Evolutionary conservation across 352 stramenopile species (phyloP).

Genomic region (Saprolegnia parasitica): DNA sequence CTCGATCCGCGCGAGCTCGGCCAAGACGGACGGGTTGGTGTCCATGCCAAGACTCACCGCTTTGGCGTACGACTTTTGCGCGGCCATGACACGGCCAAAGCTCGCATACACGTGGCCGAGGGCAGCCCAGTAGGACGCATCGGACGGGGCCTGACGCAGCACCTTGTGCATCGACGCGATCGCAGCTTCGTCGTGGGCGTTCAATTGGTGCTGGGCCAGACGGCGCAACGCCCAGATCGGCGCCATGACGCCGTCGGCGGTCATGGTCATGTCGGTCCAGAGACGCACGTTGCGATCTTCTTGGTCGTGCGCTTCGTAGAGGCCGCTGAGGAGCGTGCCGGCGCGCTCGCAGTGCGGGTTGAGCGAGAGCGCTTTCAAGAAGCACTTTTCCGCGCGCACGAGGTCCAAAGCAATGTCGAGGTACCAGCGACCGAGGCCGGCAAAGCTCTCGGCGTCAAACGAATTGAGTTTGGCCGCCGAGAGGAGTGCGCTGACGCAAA

Average conservation of each 20-base stretch:
- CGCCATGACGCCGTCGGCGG: slow-evolving; percentile 43
- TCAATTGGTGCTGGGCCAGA: slow-evolving; percentile 63
- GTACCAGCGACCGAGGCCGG: slow-evolving; percentile 76
- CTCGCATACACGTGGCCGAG: slow-evolving; percentile 76
- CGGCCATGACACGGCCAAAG: slow-evolving; percentile 72
- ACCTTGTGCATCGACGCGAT: slow-evolving; percentile 68
- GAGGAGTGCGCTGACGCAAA: slow-evolving; percentile 59
- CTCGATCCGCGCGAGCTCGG: slow-evolving; percentile 76
- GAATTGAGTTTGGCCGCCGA: slow-evolving; percentile 70
- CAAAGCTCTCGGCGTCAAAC: slow-evolving; percentile 60
- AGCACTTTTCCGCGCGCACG: slow-evolving; percentile 78
- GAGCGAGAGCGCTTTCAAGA: slow-evolving; percentile 71
- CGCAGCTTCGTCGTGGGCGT: slow-evolving; percentile 58
- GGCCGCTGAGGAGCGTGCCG: slow-evolving; percentile 53
- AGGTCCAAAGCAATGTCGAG: slow-evolving; percentile 50
- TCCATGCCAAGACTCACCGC: slow-evolving; percentile 64
- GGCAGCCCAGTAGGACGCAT: slow-evolving; percentile 59
- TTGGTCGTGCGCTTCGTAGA: slow-evolving; percentile 64
- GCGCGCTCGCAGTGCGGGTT: slow-evolving; percentile 49
- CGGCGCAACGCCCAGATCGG: slow-evolving; percentile 70
- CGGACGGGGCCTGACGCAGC: slow-evolving; percentile 63
- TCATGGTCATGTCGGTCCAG: slow-evolving; percentile 49
- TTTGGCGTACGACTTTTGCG: slow-evolving; percentile 74
- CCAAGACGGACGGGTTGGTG: slow-evolving; percentile 60
- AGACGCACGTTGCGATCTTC: slow-evolving; percentile 58